Base-by-base conservation (phyloP, 208 protist genomes). In the Acanthamoeba castellanii region DNA sequence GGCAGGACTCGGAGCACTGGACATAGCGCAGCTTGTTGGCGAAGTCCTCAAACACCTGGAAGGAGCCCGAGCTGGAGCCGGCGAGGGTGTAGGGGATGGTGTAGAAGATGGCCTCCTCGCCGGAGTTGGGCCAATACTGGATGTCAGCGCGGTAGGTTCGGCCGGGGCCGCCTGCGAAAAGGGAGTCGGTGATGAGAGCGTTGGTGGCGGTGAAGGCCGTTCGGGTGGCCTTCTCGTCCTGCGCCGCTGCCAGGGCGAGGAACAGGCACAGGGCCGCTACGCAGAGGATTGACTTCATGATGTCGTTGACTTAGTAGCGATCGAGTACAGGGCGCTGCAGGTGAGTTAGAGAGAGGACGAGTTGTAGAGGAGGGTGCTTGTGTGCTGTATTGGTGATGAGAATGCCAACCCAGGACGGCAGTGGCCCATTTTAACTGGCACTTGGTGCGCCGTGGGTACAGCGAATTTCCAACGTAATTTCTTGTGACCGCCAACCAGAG, bases 1-100 rank as follows among this genome's bases (percentile, higher is more conserved):
- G 68, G 68, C 68, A 76, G 3, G 68, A 76, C 68, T 76, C 68
- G 68, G 68, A 76, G 68, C 68, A 76, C 68, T 76, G 68, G 11
- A 76, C 68, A 4, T 76, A 76, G 32, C 68, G 68, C 13, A 76
- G 68, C 5, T n/a, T n/a, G 18, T 42, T 76, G 68, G 25, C 30
- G 30, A 45, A 76, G 32, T 76, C 68, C 68, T 76, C 68, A 9
- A 76, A n/a, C n/a, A 76, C n/a, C 68, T 76, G 32, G 68, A 76
- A 76, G 16, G 68, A 45, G 30, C 68, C 30, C 30, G 68, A 42
- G 13, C n/a, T 25, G 30, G 68, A 45, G 68, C 30, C 68, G 30
- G 11, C 18, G 32, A 42, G 11, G 32, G 68, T 32, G 68, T 76
- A 76, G 68, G 68, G 68, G 30, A 76, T 76, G 68, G 68, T 45